Percentiles rank a stretch among this genome's conserved stretches.
These are phyloP conservation scores for Ploettnerulaceae sp. DNA, from an alignment of 2,329 filamentous ascomycete species.

Conservation along the genomic window DNA sequence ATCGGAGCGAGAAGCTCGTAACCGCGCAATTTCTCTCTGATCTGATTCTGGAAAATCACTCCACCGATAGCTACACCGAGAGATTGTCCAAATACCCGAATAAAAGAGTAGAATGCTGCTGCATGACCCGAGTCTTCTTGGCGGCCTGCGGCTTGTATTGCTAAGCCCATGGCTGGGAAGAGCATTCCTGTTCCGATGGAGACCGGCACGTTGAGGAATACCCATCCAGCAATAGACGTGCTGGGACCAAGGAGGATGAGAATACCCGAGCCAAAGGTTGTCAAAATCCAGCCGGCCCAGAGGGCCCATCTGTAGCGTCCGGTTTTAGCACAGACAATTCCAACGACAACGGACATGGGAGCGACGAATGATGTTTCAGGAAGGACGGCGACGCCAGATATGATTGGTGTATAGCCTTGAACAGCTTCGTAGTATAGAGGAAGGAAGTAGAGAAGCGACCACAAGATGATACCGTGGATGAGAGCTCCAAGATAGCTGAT, in stretches of 20 bases:
- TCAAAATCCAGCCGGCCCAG: conserved; percentile 56
- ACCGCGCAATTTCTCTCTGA: conserved; percentile 26
- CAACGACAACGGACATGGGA: conserved; percentile 52
- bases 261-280: conserved; percentile 53
- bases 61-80: conserved; percentile 63
- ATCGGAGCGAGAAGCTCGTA: conserved; percentile 24
- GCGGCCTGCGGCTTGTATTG: conserved; percentile 56
- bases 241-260: conserved; percentile 45
- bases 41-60: conserved; percentile 63
- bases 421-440: conserved; percentile 49
- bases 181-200: conserved; percentile 60
- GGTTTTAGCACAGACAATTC: conserved; percentile 48
- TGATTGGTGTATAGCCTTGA: conserved; percentile 48
- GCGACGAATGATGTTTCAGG: conserved; percentile 60
- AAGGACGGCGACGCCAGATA: conserved; percentile 51
- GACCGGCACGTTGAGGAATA: conserved; percentile 56
- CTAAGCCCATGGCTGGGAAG: conserved; percentile 58
- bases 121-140: conserved; percentile 55
- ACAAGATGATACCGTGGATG: conserved; percentile 53
- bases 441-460: conserved; percentile 52
- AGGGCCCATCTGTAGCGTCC: conserved; percentile 52
- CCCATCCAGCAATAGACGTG: conserved; percentile 50
- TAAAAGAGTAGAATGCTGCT: conserved; percentile 62
- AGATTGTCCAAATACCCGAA: conserved; percentile 59
- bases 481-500: conserved; percentile 49